Evolutionary conservation across 2,329 filamentous ascomycete species (phyloP).

Genomic region (Corniculantispora saksenae): DNA sequence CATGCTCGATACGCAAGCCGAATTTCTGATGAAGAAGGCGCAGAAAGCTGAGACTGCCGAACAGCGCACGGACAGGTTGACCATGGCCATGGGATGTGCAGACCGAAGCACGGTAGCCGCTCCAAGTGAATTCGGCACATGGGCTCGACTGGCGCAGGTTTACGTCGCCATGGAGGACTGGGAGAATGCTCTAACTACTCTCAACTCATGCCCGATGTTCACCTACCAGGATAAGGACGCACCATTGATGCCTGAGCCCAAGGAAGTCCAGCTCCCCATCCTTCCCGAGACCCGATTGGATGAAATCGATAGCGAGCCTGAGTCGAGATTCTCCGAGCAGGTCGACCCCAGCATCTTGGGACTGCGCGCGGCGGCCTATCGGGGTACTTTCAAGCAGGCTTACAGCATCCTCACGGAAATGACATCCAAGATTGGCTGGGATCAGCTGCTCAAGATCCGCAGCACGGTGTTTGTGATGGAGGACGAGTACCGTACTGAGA

Average conservation of each 20-base stretch:
- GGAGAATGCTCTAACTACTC: slow-evolving; percentile 90
- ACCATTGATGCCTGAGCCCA: slow-evolving; percentile 89
- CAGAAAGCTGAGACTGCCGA: slow-evolving; percentile 54
- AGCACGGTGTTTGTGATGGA: slow-evolving; percentile 99
- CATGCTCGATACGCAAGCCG: slow-evolving; percentile 89
- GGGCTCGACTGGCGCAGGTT: slow-evolving; percentile 89
- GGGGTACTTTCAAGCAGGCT: slow-evolving; percentile 92
- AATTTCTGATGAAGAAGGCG: slow-evolving; percentile 87
- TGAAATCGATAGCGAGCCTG: slow-evolving; percentile 91
- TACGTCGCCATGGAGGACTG: slow-evolving; percentile 94
- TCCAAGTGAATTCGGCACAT: slow-evolving; percentile 95
- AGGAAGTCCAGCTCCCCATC: slow-evolving; percentile 82
- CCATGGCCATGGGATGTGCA: slow-evolving; percentile 87
- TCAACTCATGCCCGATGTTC: slow-evolving; percentile 99
- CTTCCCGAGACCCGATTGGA: slow-evolving; percentile 88
- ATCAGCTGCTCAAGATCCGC: slow-evolving; percentile 88
- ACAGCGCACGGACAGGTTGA: slow-evolving; percentile 66
- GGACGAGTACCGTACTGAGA: slow-evolving; percentile 93
- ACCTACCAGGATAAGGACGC: slow-evolving; percentile 99
- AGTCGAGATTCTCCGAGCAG: slow-evolving; percentile 77
- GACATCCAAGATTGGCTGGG: slow-evolving; percentile 96
- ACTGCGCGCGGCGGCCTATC: slow-evolving; percentile 84
- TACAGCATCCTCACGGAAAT: slow-evolving; percentile 94
- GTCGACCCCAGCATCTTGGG: slow-evolving; percentile 85
- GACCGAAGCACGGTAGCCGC: slow-evolving; percentile 94